A percentile compares a stretch with the other conserved stretches of the same genome.
Conservation (phyloP, 306 rosid species). For the Psophocarpus tetragonolobus region DNA sequence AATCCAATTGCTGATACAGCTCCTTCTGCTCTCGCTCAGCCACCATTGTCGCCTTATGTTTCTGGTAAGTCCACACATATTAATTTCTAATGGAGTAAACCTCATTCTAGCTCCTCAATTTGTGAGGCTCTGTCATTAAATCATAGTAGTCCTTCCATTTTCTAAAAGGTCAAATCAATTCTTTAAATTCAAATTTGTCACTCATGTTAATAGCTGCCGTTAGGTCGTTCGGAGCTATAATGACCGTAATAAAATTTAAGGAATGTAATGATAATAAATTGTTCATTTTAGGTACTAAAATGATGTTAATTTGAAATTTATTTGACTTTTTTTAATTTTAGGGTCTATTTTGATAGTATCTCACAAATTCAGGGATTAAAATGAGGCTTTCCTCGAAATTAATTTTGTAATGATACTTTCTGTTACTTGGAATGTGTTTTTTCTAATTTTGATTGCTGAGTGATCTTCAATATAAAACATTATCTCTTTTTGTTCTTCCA, state of each 20-base stretch:
- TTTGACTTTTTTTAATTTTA: neutral
- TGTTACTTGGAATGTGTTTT: neutral
- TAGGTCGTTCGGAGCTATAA: neutral
- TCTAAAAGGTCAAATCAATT: too few relatives aligned
- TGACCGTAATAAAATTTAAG: neutral
- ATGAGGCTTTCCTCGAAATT: neutral
- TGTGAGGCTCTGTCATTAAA: too few relatives aligned
- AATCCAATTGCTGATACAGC: conserved; percentile 24
- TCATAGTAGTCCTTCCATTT: too few relatives aligned
- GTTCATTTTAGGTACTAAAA: neutral
- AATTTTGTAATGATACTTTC: neutral
- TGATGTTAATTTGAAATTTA: neutral
- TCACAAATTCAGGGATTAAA: neutral
- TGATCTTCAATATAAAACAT: neutral
- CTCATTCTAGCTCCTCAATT: neutral
- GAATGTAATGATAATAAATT: neutral
- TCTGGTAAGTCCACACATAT: neutral
- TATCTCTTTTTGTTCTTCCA: conserved; percentile 39
- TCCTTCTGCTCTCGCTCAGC: conserved; percentile 30
- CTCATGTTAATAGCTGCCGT: too few relatives aligned
- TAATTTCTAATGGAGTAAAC: neutral
- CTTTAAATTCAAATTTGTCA: neutral
- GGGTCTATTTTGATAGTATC: neutral
- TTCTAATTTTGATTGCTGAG: neutral
- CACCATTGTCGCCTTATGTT: conserved; percentile 33